Percentiles rank a stretch among this genome's conserved stretches.
phyloP scores from a whole-genome alignment of 2,329 filamentous ascomycete genomes.

The Fusarium sp. region DNA sequence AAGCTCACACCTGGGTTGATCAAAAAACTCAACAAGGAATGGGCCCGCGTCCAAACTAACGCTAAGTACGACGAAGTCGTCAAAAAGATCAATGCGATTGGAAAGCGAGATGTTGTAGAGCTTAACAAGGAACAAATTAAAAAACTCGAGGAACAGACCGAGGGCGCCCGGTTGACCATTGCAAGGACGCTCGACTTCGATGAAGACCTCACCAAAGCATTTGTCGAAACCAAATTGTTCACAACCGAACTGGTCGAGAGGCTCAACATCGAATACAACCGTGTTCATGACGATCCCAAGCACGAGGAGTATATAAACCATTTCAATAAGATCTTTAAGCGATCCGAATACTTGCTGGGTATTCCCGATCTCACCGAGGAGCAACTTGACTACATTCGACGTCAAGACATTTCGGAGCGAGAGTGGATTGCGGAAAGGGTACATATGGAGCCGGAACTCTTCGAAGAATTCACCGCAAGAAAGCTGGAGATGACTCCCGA shows the following conservation, averaged over 20 bases:
- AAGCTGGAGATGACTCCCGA: no score
- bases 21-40: slow-evolving; percentile 16
- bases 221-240: background rate
- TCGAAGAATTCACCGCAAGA: no score
- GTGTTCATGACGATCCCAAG: background rate
- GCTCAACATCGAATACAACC: slow-evolving; percentile 18
- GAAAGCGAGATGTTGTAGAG: background rate
- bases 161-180: background rate
- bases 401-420: no score
- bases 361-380: no score
- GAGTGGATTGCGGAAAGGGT: no score
- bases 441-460: no score
- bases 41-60: background rate
- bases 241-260: slow-evolving; percentile 1
- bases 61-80: background rate
- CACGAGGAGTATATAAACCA: background rate
- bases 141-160: background rate
- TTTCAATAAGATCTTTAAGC: background rate
- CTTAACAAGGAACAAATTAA: background rate
- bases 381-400: no score
- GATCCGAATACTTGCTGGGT: no score
- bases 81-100: background rate
- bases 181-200: background rate
- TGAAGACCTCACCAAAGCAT: background rate
- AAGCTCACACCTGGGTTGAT: slow-evolving; percentile 5